Evolutionary conservation across 2,329 filamentous ascomycete genomes (phyloP), one percentile per base, ranked within the genome.

Genomic region (Fusarium sp.): DNA sequence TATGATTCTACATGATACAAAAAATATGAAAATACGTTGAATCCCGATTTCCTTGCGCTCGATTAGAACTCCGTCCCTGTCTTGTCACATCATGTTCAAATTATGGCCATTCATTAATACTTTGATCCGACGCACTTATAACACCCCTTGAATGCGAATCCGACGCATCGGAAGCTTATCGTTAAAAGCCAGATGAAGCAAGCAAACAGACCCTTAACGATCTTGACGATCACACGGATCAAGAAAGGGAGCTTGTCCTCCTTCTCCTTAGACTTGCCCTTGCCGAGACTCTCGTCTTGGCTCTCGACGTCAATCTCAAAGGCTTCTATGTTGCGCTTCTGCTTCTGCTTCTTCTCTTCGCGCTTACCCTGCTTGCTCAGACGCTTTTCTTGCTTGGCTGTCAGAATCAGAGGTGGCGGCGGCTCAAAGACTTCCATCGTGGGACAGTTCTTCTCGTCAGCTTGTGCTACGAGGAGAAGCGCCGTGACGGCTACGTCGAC

Each of bases 241-340:
- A 82, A 74, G 65, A 83, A 84, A 1, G 85, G 86, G 71, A 86
- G 70, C 74, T 85, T 83, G 30, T 86, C 83, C 45, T 81, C 78
- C 34, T 80, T 77, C 7, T 81, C 79, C 33, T 77, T 75, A 12
- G 77, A 74, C 68, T 80, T 80, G 54, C 76, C 72, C 40, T 80
- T 81, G 36, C 74, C 74, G 26, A 77, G 62, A 66, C 80, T 84
- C 67, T 83, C 85, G 54, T 81, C 80, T 77, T 90, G 88, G 74
- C 88, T 90, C 77, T 90, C 88, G 7, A 91, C 76, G 69, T 91
- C 88, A 37, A 90, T 78, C 75, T 81, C 88, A 59, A 89, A 85
- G 70, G 85, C 83, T 69, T 89, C 85, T 74, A 86, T 82, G 67
- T 81, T 83, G 36, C 76, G 76, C 56, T 77, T 65, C 65, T 72